Conservation (phyloP, 2,329 filamentous ascomycete genomes). For the Pseudogymnoascus sp. region DNA sequence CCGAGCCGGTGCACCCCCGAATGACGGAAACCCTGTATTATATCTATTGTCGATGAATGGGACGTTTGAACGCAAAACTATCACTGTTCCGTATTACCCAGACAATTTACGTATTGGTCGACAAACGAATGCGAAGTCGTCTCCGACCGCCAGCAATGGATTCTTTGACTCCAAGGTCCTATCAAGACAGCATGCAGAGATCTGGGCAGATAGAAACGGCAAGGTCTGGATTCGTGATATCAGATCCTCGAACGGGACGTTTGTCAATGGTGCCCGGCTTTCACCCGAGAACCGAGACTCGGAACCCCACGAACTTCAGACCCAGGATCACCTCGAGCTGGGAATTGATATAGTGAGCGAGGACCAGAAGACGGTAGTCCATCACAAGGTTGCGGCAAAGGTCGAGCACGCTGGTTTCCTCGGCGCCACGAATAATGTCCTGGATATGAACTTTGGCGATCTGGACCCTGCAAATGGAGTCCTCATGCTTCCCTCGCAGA, state of each 20-base stretch:
- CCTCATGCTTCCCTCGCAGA: slow-evolving; percentile 61
- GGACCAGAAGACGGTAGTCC: slow-evolving; percentile 95
- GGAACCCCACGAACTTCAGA: slow-evolving; percentile 86
- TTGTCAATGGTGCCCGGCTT: slow-evolving; percentile 85
- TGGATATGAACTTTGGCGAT: slow-evolving; percentile 89
- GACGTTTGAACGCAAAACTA: slow-evolving; percentile 95
- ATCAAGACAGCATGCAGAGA: slow-evolving; percentile 90
- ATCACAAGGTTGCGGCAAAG: slow-evolving; percentile 95
- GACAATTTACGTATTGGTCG: slow-evolving; percentile 91
- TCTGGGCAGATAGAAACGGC: slow-evolving; percentile 77
- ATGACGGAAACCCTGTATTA: slow-evolving; percentile 65
- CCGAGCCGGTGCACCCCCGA: slow-evolving; percentile 30
- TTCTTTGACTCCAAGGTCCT: slow-evolving; percentile 98
- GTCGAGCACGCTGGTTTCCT: slow-evolving; percentile 91
- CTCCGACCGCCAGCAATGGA: slow-evolving; percentile 83
- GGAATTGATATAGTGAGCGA: slow-evolving; percentile 98
- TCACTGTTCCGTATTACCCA: slow-evolving; percentile 85
- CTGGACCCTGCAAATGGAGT: slow-evolving; percentile 72
- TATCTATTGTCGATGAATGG: slow-evolving; percentile 87
- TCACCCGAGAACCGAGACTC: slow-evolving; percentile 95
- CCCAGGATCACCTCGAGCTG: slow-evolving; percentile 84
- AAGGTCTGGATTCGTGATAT: slow-evolving; percentile 96
- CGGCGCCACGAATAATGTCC: slow-evolving; percentile 62
- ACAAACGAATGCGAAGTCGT: slow-evolving; percentile 93
- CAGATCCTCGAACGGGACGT: slow-evolving; percentile 97